A percentile compares a stretch with the other conserved stretches of the same genome.
These are phyloP conservation scores for Didymella pinodella DNA, from an alignment of 2,329 filamentous ascomycete genomes.

Conservation along the genomic window DNA sequence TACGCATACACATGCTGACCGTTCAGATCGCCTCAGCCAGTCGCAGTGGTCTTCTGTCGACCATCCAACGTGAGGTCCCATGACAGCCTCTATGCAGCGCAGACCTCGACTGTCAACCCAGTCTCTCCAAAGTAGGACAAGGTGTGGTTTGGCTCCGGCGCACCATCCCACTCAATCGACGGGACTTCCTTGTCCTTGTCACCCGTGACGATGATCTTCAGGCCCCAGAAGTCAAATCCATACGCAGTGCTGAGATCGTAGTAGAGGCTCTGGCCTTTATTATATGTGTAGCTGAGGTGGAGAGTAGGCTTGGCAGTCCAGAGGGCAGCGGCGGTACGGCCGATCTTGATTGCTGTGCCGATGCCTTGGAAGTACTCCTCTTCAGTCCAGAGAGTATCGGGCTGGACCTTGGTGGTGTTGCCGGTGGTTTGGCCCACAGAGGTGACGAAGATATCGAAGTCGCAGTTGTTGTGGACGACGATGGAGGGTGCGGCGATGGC, in stretches of 20 bases:
- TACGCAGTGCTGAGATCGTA: slow-evolving; percentile 33
- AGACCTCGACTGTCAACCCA: slow-evolving; percentile 23
- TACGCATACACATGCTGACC: background rate
- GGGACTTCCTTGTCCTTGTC: slow-evolving; percentile 16
- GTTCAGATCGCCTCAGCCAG: too few species aligned
- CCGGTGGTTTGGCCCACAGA: slow-evolving; percentile 22
- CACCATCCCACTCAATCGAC: slow-evolving; percentile 27
- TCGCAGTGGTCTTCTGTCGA: background rate
- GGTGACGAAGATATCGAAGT: slow-evolving; percentile 33
- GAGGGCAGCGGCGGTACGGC: slow-evolving; percentile 21
- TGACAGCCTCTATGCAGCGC: slow-evolving; percentile 5
- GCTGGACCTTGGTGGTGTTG: slow-evolving; percentile 15
- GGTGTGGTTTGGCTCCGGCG: slow-evolving; percentile 24
- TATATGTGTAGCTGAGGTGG: slow-evolving; percentile 35
- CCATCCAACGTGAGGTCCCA: background rate
- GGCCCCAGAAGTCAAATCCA: slow-evolving; percentile 33
- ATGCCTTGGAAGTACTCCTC: slow-evolving; percentile 26
- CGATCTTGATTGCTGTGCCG: slow-evolving; percentile 39
- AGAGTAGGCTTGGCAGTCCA: slow-evolving; percentile 30
- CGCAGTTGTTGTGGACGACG: slow-evolving; percentile 39
- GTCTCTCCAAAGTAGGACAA: slow-evolving; percentile 27
- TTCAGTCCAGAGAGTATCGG: slow-evolving; percentile 21
- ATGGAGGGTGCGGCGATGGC: slow-evolving; percentile 26
- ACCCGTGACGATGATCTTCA: slow-evolving; percentile 25
- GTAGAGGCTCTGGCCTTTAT: slow-evolving; percentile 26